Evolutionary conservation across 805 yeast species (phyloP), one percentile per base, ranked within the genome.

Genomic region (Kuraishia piskuri): DNA sequence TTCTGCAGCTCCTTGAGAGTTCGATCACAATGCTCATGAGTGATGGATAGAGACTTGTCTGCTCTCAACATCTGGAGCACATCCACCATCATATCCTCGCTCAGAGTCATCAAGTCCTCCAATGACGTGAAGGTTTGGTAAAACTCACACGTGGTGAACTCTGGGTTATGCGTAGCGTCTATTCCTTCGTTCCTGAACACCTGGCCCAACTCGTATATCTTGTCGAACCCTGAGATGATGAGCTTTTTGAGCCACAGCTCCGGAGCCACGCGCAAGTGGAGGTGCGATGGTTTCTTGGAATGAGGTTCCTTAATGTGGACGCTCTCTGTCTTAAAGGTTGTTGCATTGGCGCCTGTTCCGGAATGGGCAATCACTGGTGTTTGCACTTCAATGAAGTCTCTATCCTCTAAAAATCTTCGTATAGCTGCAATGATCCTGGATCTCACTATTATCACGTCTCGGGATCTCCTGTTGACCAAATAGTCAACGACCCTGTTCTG

Each of bases 101-200:
- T 84, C 36, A 84, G 60, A 0, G 53, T 55, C 77, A 90, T 86
- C 55, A 92, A 70, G 24, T 87, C 87, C 0, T 79, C 77, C 58
- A 94, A 69, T 9, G 78, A 73, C 0, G 86, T 81, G 63, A 78
- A 90, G 0, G 88, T 76, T 61, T 86, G 87, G 65, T 92, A 92
- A 60, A 90, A 88, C 65, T 92, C 99, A 64, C 96, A 83, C 2
- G 90, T 81, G 1, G 96, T 85, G 65, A 91, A 92, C 63, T 92
- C 99, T 0, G 97, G 96, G 67, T 92, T 94, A 66, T 92, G 99
- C 0, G 96, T 88, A 1, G 86, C 75, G 65, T 92, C 99, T 25
- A 92, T 76, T 6, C 97, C 96, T 69, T 94, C 99, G 62, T 94
- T 94, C 61, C 99, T 75, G 67, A 91, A 94, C 49, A 77, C 83